phyloP scores from a whole-genome alignment of 441 rosid species.

The Melastoma candidum region DNA sequence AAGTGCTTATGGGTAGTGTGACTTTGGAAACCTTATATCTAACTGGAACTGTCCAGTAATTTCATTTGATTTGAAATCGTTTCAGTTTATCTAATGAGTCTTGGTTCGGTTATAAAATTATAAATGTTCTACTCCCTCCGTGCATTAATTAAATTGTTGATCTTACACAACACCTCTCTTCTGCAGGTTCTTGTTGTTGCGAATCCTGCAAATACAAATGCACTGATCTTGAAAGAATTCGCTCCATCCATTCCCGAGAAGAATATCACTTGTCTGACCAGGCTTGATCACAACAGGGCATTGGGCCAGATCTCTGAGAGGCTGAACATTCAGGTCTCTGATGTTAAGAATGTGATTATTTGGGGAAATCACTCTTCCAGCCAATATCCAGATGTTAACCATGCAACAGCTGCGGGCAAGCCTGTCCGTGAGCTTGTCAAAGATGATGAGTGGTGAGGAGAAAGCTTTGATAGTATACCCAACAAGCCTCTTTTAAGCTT shows the following conservation, averaged over 20 bases:
- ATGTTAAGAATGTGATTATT: slow-evolving; percentile 76
- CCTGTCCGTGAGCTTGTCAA: slow-evolving; percentile 67
- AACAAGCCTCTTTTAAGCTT: background rate
- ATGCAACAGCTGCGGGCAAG: slow-evolving; percentile 68
- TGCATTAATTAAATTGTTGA: no score
- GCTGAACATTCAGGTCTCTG: slow-evolving; percentile 54
- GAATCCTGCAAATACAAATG: slow-evolving; percentile 86
- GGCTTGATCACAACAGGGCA: slow-evolving; percentile 87
- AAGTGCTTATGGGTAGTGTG: background rate
- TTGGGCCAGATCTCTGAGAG: slow-evolving; percentile 77
- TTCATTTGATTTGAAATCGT: no score
- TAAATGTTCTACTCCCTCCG: no score
- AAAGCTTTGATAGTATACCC: no score
- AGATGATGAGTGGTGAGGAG: slow-evolving; percentile 52
- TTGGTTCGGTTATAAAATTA: no score
- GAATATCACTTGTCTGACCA: slow-evolving; percentile 77
- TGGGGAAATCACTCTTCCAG: slow-evolving; percentile 93
- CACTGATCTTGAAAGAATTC: slow-evolving; percentile 81
- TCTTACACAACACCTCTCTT: background rate
- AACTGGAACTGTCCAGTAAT: no score
- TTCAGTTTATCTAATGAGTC: no score
- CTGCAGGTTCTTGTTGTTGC: slow-evolving; percentile 82
- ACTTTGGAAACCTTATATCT: no score
- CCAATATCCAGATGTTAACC: slow-evolving; percentile 86
- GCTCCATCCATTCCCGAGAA: slow-evolving; percentile 80